These are phyloP conservation scores for Stenogyne calaminthoides DNA, from an alignment of 305 asterid genomes.

Conservation along the genomic window DNA sequence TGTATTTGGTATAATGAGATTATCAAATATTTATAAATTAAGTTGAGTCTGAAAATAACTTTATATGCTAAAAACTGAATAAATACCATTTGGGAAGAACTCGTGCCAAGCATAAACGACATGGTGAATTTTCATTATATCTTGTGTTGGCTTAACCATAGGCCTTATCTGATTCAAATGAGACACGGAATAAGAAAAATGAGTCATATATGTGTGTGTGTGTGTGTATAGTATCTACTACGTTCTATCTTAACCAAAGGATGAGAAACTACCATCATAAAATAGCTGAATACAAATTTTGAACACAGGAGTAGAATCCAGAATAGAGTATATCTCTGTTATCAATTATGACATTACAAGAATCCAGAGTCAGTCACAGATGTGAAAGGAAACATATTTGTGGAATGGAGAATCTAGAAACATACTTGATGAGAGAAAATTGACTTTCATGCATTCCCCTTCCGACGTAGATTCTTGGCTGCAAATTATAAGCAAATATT, in stretches of 20 bases:
- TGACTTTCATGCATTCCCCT: constrained; percentile 99
- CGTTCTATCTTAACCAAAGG: constrained; percentile 27
- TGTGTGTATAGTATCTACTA: neutral
- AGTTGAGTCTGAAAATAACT: constrained; percentile 18
- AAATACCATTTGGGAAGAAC: constrained; percentile 85
- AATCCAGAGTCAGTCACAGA: constrained; percentile 30
- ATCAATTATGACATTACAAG: constrained; percentile 25
- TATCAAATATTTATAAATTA: constrained; percentile 28
- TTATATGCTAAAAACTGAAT: constrained; percentile 16
- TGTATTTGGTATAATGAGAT: constrained; percentile 45
- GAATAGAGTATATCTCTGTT: constrained; percentile 89
- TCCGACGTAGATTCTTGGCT: constrained; percentile 97
- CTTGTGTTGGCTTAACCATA: constrained; percentile 82
- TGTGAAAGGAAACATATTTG: constrained; percentile 22
- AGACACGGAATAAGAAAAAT: constrained; percentile 33
- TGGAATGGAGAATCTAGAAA: constrained; percentile 31
- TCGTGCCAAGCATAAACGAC: constrained; percentile 97
- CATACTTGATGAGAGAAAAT: constrained; percentile 89
- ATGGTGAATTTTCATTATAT: constrained; percentile 66
- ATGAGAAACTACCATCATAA: constrained; percentile 70
- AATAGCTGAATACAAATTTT: constrained; percentile 81
- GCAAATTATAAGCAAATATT: constrained; percentile 12
- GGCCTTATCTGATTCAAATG: constrained; percentile 77
- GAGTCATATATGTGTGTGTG: neutral
- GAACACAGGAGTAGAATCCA: constrained; percentile 87